Evolutionary conservation across 2,329 filamentous ascomycete genomes (phyloP), one percentile per base, ranked within the genome.

Genomic region (Penicillium sp.): DNA sequence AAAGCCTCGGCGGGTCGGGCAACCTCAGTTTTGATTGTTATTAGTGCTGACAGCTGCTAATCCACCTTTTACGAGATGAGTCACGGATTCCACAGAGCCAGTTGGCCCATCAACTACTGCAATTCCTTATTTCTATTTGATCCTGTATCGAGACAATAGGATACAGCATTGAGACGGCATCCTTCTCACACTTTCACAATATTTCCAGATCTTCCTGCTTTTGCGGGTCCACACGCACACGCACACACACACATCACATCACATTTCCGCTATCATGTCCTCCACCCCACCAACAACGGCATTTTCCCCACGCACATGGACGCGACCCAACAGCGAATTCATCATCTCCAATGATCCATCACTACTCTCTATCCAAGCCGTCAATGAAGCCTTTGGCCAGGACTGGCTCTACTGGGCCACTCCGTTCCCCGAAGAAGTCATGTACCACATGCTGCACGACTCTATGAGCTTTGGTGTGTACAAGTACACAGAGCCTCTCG

Each of bases 401-500:
- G 53, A 56, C 5, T 57, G 54, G 9, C 9, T 59, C 6, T 57
- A 56, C 35, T 59, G 55, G 56, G 43, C 43, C 18, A 48, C 46
- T 13, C 48, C 49, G 2, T 47, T 59, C 6, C 50, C 50, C 11
- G 53, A 59, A n/a, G 38, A 59, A 13, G 47, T 52, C 6, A 39
- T 59, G 8, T 48, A 47, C 18, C 53, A 59, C 33, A 56, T 59
- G 51, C 53, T 59, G 26, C 43, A 54, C 37, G 50, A 53, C 28
- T 47, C 49, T n/a, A 48, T 55, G 51, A 52, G 53, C 13, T 59
- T 57, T n/a, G 56, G 55, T 9, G 55, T 57, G n/a, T 58, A 59
- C 39, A 49, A 43, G 18, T 32, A 38, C 32, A 48, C 27, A 9
- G 34, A 49, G 12, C 18, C 47, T 12, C 13, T 12, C 1, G 26